A percentile compares a stretch with the other conserved stretches of the same genome.
Evolutionary conservation across 2,329 filamentous ascomycete species (phyloP).

Genomic region (Sarocladium brachiariae): DNA sequence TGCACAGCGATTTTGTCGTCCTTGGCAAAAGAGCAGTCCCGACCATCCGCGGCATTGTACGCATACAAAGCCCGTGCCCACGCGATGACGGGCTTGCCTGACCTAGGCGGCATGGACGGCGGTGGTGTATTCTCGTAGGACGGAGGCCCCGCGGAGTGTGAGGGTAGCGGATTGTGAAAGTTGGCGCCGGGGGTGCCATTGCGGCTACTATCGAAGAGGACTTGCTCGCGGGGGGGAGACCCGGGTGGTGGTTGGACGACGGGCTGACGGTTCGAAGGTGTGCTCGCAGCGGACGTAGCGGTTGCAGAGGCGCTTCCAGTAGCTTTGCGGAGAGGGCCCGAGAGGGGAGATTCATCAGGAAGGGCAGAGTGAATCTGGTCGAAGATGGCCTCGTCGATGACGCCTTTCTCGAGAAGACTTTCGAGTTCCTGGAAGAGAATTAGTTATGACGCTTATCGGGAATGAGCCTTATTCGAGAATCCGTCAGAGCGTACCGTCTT

Average conservation of each 20-base stretch:
- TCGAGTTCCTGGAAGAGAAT: constrained; percentile 69
- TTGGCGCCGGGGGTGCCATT: constrained; percentile 17
- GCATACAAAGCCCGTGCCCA: constrained; percentile 76
- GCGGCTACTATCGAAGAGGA: constrained; percentile 19
- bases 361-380: constrained; percentile 68
- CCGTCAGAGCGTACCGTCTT: constrained; percentile 66
- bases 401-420: constrained; percentile 73
- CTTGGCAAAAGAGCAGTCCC: constrained; percentile 73
- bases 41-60: constrained; percentile 71
- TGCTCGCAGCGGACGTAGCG: constrained; percentile 18
- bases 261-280: constrained; percentile 15
- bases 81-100: constrained; percentile 53
- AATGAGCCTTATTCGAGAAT: too few relatives aligned
- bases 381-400: constrained; percentile 70
- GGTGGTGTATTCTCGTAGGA: constrained; percentile 44
- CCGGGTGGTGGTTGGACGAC: constrained; percentile 16
- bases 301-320: constrained; percentile 22
- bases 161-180: not conserved
- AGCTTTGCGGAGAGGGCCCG: constrained; percentile 37
- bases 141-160: constrained; percentile 36
- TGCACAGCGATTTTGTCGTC: constrained; percentile 75
- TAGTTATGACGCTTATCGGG: too few relatives aligned
- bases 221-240: not conserved
- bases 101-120: constrained; percentile 28
- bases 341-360: constrained; percentile 61